phyloP scores from a whole-genome alignment of 163 green algal genomes.

The Coccomyxa subellipsoidea region DNA sequence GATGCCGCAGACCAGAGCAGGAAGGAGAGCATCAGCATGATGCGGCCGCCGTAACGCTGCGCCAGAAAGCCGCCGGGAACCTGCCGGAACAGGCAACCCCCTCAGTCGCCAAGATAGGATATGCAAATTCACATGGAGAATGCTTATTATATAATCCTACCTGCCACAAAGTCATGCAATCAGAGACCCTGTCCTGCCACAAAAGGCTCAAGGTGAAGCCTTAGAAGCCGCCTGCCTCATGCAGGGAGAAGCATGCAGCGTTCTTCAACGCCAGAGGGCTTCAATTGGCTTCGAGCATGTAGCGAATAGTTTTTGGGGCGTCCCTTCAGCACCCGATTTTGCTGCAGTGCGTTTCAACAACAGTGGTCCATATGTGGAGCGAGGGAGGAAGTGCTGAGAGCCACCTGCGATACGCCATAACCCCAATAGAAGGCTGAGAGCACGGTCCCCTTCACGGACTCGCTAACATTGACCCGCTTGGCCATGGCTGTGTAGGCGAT shows the following conservation, averaged over 20 bases:
- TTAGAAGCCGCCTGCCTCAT: no score
- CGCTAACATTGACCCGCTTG: conserved; percentile 53
- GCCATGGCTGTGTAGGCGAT: conserved; percentile 91
- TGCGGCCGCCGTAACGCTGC: conserved; percentile 77
- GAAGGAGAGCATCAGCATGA: conserved; percentile 84
- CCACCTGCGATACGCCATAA: conserved; percentile 87
- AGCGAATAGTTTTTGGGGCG: no score
- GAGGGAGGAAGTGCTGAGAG: not conserved
- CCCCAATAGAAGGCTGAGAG: conserved; percentile 96
- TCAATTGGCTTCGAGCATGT: no score
- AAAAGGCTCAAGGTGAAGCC: no score
- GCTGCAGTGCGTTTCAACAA: no score
- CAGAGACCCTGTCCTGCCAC: no score
- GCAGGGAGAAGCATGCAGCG: no score
- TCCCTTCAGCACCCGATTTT: no score
- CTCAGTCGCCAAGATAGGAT: not conserved
- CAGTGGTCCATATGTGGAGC: no score
- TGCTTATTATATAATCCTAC: not conserved
- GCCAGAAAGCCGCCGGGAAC: conserved; percentile 85
- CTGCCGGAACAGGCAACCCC: conserved; percentile 31
- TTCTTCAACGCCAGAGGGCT: no score
- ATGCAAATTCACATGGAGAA: not conserved
- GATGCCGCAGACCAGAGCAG: conserved; percentile 71
- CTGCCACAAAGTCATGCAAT: not conserved
- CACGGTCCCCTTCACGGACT: conserved; percentile 85